These are phyloP conservation scores for Aureobasidium vineae DNA, from an alignment of 2,329 filamentous ascomycete species.

Conservation along the genomic window DNA sequence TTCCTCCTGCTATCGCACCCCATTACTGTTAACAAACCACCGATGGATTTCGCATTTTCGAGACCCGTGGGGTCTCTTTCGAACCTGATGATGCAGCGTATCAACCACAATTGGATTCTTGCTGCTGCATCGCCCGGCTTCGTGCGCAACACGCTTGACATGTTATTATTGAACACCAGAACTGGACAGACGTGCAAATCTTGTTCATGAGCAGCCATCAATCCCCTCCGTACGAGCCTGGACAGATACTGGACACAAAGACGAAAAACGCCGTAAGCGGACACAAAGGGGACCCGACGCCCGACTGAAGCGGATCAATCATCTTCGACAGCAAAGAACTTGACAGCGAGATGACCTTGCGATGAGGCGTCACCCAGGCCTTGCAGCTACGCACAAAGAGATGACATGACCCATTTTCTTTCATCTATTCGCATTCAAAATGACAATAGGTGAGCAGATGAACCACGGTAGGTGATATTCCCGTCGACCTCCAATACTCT, in stretches of 20 bases:
- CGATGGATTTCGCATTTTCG: too few relatives aligned
- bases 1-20: neutral
- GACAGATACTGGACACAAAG: neutral
- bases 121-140: neutral
- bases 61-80: neutral
- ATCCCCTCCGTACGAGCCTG: too few relatives aligned
- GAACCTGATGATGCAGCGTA: neutral
- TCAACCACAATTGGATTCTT: neutral
- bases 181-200: neutral
- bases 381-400: neutral
- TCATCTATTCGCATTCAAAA: neutral
- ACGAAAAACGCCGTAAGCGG: neutral
- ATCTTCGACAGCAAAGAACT: neutral
- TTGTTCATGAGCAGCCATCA: neutral
- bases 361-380: neutral
- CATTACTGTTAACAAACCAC: too few relatives aligned
- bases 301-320: neutral
- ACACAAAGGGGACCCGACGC: neutral
- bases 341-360: neutral
- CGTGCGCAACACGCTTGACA: neutral
- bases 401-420: neutral
- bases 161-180: neutral
- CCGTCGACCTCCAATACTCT: neutral
- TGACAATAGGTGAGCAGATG: conserved; percentile 2
- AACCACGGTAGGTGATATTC: neutral